A percentile compares a stretch with the other conserved stretches of the same genome.
phyloP scores from a whole-genome alignment of 139 green algal species.

The Diplosphaera chodatii region DNA sequence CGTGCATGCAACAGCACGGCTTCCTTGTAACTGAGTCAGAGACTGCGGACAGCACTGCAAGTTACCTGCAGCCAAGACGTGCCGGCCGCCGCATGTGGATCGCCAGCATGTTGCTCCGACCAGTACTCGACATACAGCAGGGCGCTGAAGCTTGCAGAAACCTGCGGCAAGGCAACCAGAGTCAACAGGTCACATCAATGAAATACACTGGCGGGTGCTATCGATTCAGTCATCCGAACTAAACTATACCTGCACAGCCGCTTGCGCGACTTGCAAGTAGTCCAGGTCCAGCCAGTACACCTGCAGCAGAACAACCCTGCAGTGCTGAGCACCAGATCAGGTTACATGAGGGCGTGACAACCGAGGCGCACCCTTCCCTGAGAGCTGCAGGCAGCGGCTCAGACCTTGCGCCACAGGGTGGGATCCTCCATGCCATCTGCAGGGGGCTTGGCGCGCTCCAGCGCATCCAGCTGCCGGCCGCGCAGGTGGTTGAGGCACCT shows the following conservation, averaged over 20 bases:
- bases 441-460: background rate
- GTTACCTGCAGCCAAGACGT: background rate
- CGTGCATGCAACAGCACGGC: too few species aligned
- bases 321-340: too few species aligned
- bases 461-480: conserved; percentile 20
- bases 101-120: conserved; percentile 44
- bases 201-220: too few species aligned
- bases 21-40: too few species aligned
- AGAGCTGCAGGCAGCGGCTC: conserved; percentile 5
- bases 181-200: too few species aligned
- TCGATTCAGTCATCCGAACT: too few species aligned
- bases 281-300: conserved; percentile 74
- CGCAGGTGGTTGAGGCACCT: conserved; percentile 46
- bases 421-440: background rate
- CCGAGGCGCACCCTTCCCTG: too few species aligned
- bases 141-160: conserved; percentile 55
- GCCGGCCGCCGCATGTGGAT: conserved; percentile 13
- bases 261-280: conserved; percentile 58
- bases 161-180: background rate
- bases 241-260: conserved; percentile 23
- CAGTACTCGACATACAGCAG: conserved; percentile 73
- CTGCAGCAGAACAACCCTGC: background rate
- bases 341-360: too few species aligned
- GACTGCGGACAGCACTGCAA: background rate
- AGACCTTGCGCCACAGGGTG: conserved; percentile 10